These are phyloP conservation scores for Alternaria alternata DNA, from an alignment of 2,329 filamentous ascomycete genomes.

Conservation along the genomic window DNA sequence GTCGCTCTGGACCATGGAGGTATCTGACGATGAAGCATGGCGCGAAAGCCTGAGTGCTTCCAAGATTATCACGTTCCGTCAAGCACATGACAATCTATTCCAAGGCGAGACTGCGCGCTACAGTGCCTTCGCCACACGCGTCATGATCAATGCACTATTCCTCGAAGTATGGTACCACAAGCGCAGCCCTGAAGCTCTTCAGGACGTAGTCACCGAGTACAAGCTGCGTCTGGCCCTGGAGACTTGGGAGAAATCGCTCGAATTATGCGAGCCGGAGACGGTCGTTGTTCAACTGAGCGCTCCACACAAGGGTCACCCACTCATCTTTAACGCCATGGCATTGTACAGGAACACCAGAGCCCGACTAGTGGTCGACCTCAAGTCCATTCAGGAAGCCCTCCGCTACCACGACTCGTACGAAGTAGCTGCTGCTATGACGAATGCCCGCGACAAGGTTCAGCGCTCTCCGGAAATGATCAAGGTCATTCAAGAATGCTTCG, in stretches of 20 bases:
- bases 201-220: conserved; percentile 98
- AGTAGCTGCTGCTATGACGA: conserved; percentile 95
- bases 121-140: conserved; percentile 94
- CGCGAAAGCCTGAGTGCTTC: conserved; percentile 76
- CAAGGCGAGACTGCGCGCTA: conserved; percentile 90
- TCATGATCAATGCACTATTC: conserved; percentile 99
- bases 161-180: conserved; percentile 99
- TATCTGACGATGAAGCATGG: conserved; percentile 82
- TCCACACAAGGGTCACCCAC: conserved; percentile 92
- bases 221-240: conserved; percentile 94
- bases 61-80: conserved; percentile 83
- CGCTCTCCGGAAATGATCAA: conserved; percentile 97
- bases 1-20: conserved; percentile 88
- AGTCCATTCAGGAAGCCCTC: conserved; percentile 93
- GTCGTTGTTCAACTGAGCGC: conserved; percentile 89
- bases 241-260: conserved; percentile 98
- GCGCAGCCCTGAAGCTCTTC: conserved; percentile 94
- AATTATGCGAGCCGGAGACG: conserved; percentile 89
- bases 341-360: conserved; percentile 94
- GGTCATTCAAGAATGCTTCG: conserved; percentile 96
- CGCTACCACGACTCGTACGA: conserved; percentile 98
- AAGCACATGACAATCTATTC: conserved; percentile 94
- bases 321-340: conserved; percentile 98
- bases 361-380: conserved; percentile 92
- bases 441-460: conserved; percentile 91